phyloP scores from a whole-genome alignment of 1,284 basidiomycete genomes.

The Fomitopsis schrenkii region DNA sequence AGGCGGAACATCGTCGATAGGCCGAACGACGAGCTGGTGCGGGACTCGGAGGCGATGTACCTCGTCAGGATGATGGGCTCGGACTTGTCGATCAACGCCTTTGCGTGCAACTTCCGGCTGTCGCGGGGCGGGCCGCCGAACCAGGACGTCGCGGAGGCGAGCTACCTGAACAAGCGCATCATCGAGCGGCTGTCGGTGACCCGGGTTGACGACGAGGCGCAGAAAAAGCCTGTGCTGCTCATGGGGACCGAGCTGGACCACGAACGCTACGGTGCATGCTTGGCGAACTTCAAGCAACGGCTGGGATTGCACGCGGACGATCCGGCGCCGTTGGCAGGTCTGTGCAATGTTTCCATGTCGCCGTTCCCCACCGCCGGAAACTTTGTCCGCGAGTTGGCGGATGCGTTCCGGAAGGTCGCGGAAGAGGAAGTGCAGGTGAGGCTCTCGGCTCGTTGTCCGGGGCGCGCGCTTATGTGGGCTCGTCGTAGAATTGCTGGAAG shows the following conservation, averaged over 20 bases:
- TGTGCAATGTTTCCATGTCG: constrained; percentile 41
- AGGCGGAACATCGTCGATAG: constrained; percentile 30
- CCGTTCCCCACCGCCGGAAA: constrained; percentile 35
- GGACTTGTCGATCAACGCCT: constrained; percentile 43
- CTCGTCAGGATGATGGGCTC: constrained; percentile 33
- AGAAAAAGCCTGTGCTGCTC: constrained; percentile 32
- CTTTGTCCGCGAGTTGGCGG: constrained; percentile 30
- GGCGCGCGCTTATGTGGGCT: neutral
- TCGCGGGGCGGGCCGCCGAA: constrained; percentile 29
- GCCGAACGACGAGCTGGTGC: constrained; percentile 30
- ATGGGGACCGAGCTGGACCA: constrained; percentile 31
- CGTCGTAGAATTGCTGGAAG: constrained; percentile 14
- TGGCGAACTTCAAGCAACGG: constrained; percentile 32
- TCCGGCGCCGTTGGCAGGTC: constrained; percentile 32
- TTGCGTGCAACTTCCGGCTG: constrained; percentile 41
- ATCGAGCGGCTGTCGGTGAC: constrained; percentile 23
- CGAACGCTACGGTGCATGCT: constrained; percentile 30
- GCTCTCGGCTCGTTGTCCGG: neutral
- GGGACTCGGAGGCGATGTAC: constrained; percentile 29
- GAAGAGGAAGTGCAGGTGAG: constrained; percentile 32
- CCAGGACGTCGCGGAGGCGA: constrained; percentile 39
- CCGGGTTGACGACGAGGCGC: constrained; percentile 16
- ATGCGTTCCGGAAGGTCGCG: constrained; percentile 30
- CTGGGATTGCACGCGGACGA: constrained; percentile 28
- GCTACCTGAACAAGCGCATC: constrained; percentile 37